These are phyloP conservation scores for Pyrenochaeta sp. DNA, from an alignment of 2,329 filamentous ascomycete genomes.

Conservation along the genomic window DNA sequence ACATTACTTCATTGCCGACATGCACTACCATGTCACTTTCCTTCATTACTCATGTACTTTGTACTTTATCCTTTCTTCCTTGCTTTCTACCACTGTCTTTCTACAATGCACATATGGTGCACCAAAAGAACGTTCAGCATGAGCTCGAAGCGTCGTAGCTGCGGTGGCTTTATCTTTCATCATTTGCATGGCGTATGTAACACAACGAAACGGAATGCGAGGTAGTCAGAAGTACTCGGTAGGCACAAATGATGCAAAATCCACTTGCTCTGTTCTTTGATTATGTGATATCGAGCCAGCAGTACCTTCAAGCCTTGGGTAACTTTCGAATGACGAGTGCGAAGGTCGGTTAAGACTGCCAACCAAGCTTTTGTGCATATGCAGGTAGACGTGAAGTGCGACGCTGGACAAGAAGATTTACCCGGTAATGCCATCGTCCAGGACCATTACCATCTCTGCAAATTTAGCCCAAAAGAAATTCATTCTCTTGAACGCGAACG, in stretches of 20 bases:
- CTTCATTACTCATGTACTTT: constrained; percentile 23
- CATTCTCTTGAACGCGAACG: no score
- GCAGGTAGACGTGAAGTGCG: no score
- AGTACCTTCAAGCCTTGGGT: no score
- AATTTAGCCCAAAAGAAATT: no score
- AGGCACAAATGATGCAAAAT: constrained; percentile 1
- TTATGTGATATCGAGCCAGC: background rate
- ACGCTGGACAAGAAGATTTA: no score
- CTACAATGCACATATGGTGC: constrained; percentile 21
- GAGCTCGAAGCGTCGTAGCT: constrained; percentile 9
- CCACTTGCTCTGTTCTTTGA: background rate
- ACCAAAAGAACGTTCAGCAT: constrained; percentile 25
- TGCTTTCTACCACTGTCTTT: constrained; percentile 26
- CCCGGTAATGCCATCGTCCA: no score
- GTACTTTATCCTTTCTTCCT: constrained; percentile 22
- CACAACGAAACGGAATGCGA: constrained; percentile 2
- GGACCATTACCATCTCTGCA: no score
- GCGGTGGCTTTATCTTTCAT: constrained; percentile 1
- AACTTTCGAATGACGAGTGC: no score
- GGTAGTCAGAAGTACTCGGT: constrained; percentile 5
- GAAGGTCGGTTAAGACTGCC: no score
- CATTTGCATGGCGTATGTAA: constrained; percentile 1
- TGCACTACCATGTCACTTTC: constrained; percentile 12
- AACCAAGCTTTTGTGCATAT: no score
- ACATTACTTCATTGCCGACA: constrained; percentile 14